phyloP scores from a whole-genome alignment of 495 filamentous ascomycete species.

The Penicillium cataractarum region DNA sequence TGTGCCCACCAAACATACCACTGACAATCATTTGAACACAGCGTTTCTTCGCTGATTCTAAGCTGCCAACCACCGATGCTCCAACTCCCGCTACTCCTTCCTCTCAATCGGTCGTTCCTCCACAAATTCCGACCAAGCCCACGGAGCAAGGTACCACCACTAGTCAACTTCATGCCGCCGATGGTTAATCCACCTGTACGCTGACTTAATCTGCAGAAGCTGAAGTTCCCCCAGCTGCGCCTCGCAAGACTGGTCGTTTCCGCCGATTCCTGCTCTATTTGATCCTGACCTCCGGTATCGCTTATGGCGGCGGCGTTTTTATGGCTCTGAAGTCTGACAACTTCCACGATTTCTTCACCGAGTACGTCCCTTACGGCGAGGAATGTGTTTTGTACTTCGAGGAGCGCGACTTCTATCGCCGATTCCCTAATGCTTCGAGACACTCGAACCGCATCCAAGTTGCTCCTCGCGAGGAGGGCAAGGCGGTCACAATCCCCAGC shows the following conservation, averaged over 20 bases:
- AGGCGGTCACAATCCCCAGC: slow-evolving; percentile 79
- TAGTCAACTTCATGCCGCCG: slow-evolving; percentile 25
- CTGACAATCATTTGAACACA: slow-evolving; percentile 22
- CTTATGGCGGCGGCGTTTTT: slow-evolving; percentile 86
- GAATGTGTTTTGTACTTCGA: slow-evolving; percentile 96
- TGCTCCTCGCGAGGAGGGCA: slow-evolving; percentile 58
- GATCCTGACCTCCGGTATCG: slow-evolving; percentile 69
- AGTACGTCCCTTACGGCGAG: slow-evolving; percentile 94
- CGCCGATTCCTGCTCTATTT: slow-evolving; percentile 73
- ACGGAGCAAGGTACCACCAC: slow-evolving; percentile 48
- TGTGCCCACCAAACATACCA: background rate
- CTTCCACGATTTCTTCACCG: slow-evolving; percentile 99
- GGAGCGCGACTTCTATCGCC: slow-evolving; percentile 88
- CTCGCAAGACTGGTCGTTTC: slow-evolving; percentile 75
- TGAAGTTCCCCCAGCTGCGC: slow-evolving; percentile 43
- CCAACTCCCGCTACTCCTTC: slow-evolving; percentile 51
- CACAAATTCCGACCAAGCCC: slow-evolving; percentile 64
- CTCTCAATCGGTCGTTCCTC: slow-evolving; percentile 57
- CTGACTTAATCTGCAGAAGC: slow-evolving; percentile 30
- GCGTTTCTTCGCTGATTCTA: slow-evolving; percentile 52
- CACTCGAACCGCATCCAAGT: slow-evolving; percentile 51
- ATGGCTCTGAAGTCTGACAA: slow-evolving; percentile 92
- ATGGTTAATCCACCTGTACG: slow-evolving; percentile 2
- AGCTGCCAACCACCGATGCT: slow-evolving; percentile 35
- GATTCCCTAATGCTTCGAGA: slow-evolving; percentile 76